These are phyloP conservation scores for Backusella macrospora DNA, from an alignment of 192 early-diverging fungal genomes.

Conservation along the genomic window DNA sequence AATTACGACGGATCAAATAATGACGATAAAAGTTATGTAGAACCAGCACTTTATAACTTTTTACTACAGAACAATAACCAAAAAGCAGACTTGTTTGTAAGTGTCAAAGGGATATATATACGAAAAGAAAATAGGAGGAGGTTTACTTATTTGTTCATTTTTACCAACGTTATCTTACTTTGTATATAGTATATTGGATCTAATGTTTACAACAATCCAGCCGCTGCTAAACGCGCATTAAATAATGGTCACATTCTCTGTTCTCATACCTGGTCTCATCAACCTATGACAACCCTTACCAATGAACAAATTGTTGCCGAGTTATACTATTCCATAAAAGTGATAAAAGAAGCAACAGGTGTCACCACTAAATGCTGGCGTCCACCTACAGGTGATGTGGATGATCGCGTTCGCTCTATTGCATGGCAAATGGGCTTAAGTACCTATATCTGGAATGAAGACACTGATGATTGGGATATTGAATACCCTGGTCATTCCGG, in stretches of 20 bases:
- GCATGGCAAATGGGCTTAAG: slow-evolving; percentile 47
- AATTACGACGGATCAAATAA: not conserved
- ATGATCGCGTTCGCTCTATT: slow-evolving; percentile 59
- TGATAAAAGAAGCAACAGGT: slow-evolving; percentile 50
- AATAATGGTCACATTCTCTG: slow-evolving; percentile 55
- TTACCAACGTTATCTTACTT: not conserved
- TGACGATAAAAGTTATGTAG: slow-evolving; percentile 22
- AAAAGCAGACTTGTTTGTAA: slow-evolving; percentile 42
- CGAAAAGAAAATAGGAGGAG: not conserved
- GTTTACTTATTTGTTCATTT: not conserved
- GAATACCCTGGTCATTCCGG: slow-evolving; percentile 9
- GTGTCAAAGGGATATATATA: not conserved
- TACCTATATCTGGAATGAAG: slow-evolving; percentile 21
- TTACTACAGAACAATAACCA: slow-evolving; percentile 38
- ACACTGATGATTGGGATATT: slow-evolving; percentile 25
- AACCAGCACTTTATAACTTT: slow-evolving; percentile 37
- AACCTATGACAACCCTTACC: slow-evolving; percentile 49
- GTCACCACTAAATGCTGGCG: slow-evolving; percentile 54
- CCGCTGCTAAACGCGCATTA: slow-evolving; percentile 27
- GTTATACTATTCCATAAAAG: slow-evolving; percentile 47
- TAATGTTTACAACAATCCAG: slow-evolving; percentile 34
- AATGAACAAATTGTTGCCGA: slow-evolving; percentile 60
- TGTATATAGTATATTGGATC: slow-evolving; percentile 31
- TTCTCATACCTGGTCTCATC: slow-evolving; percentile 49
- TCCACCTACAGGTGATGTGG: slow-evolving; percentile 58